Percentiles rank a stretch among this genome's conserved stretches.
These are phyloP conservation scores for Hibiscus tridactylites DNA, from an alignment of 345 rosid genomes.

Conservation along the genomic window DNA sequence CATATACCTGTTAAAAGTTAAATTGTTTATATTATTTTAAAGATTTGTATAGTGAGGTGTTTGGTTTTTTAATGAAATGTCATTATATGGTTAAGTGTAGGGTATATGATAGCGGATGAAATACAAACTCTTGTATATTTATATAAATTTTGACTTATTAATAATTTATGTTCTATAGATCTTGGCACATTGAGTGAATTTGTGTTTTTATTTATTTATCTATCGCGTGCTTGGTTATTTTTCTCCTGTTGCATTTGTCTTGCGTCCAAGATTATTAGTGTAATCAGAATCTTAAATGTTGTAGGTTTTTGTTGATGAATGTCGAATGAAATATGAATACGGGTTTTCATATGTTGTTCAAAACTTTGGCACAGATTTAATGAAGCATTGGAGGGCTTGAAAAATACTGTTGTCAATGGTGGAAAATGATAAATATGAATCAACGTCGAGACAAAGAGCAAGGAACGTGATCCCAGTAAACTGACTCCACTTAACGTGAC, in stretches of 20 bases:
- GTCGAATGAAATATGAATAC: neutral
- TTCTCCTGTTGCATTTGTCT: neutral
- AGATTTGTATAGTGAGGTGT: no score
- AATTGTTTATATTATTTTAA: no score
- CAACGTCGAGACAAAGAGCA: neutral
- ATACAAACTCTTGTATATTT: no score
- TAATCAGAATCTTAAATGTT: neutral
- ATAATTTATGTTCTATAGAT: neutral
- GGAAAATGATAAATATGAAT: neutral
- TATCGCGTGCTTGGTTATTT: neutral
- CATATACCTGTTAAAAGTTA: neutral
- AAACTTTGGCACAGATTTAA: neutral
- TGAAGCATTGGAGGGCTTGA: neutral
- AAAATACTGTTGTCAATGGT: neutral
- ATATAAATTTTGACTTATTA: neutral
- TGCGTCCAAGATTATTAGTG: neutral
- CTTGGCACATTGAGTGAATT: neutral
- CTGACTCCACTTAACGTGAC: neutral
- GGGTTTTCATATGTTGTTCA: neutral
- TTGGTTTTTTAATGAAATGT: no score
- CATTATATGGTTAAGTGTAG: no score
- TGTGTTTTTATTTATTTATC: neutral
- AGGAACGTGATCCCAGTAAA: neutral
- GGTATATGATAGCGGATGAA: no score
- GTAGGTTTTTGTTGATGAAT: neutral